Evolutionary conservation across 805 yeast species (phyloP).

Genomic region (Cyberlindnera euphorbiiphila): DNA sequence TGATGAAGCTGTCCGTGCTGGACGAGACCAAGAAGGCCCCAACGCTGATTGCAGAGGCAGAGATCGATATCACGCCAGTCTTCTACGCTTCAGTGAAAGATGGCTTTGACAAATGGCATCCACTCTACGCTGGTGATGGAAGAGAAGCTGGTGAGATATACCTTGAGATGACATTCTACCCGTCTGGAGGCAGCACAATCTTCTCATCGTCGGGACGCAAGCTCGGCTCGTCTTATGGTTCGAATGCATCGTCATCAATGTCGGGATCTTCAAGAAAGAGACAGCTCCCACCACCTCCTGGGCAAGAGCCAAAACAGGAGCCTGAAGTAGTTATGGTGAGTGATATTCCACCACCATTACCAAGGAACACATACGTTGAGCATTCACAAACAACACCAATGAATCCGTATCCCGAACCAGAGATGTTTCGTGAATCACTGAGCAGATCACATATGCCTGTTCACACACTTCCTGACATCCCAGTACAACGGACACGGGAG

Average conservation of each 20-base stretch:
- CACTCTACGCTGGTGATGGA: constrained; percentile 52
- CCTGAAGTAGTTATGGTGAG: constrained; percentile 1
- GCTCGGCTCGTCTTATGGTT: constrained; percentile 6
- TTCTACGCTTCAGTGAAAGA: constrained; percentile 61
- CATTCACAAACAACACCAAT: constrained; percentile 2
- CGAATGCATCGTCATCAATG: constrained; percentile 2
- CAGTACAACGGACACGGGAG: too few species aligned
- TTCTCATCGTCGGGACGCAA: constrained; percentile 7
- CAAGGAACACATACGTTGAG: constrained; percentile 11
- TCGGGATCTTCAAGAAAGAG: constrained; percentile 17
- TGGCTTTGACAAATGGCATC: constrained; percentile 86
- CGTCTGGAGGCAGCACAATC: constrained; percentile 34
- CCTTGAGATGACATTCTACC: constrained; percentile 89
- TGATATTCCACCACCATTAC: constrained; percentile 24
- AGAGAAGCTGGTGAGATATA: constrained; percentile 85
- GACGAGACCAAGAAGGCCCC: constrained; percentile 88
- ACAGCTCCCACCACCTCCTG: constrained; percentile 29
- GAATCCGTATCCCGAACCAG: background rate
- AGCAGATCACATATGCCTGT: constrained; percentile 15
- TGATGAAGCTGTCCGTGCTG: constrained; percentile 67
- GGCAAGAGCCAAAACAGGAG: constrained; percentile 9
- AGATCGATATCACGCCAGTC: constrained; percentile 72
- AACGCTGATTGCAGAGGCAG: constrained; percentile 77
- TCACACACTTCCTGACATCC: constrained; percentile 25
- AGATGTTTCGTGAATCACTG: constrained; percentile 6